Percentiles rank a stretch among this genome's conserved stretches.
Evolutionary conservation across 2,329 filamentous ascomycete genomes (phyloP).

Genomic region (Plenodomus biglobosus): DNA sequence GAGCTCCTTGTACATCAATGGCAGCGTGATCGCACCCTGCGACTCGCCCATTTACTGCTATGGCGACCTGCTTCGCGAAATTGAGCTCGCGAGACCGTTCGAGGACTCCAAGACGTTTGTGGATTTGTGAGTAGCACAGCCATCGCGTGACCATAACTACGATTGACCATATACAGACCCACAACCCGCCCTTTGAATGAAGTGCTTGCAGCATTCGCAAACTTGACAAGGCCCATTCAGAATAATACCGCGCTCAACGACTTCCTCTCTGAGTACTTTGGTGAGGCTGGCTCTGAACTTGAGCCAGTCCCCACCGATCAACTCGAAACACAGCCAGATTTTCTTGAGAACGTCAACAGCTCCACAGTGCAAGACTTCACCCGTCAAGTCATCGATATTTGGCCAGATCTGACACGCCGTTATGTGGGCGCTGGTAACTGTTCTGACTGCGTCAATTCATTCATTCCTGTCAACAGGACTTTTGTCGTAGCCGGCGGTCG

Average conservation of each 20-base stretch:
- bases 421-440: constrained; percentile 56
- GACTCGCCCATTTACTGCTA: constrained; percentile 69
- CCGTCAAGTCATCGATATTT: constrained; percentile 66
- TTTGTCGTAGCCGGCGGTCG: constrained; percentile 73
- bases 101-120: constrained; percentile 71
- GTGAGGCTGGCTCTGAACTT: constrained; percentile 64
- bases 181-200: constrained; percentile 61
- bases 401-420: constrained; percentile 66
- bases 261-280: constrained; percentile 66
- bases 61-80: constrained; percentile 62
- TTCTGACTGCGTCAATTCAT: constrained; percentile 63
- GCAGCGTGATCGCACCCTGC: constrained; percentile 63
- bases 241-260: constrained; percentile 64
- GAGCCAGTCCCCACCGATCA: constrained; percentile 55
- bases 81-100: constrained; percentile 66
- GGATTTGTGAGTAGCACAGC: constrained; percentile 46
- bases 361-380: constrained; percentile 62
- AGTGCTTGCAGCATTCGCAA: constrained; percentile 62
- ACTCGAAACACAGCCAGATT: constrained; percentile 59
- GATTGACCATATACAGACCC: constrained; percentile 54
- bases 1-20: constrained; percentile 60
- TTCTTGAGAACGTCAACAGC: constrained; percentile 60
- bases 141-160: constrained; percentile 3
- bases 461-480: constrained; percentile 66
- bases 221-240: constrained; percentile 60